phyloP scores from a whole-genome alignment of 768 basidiomycete species.

The Ramaria sp. region DNA sequence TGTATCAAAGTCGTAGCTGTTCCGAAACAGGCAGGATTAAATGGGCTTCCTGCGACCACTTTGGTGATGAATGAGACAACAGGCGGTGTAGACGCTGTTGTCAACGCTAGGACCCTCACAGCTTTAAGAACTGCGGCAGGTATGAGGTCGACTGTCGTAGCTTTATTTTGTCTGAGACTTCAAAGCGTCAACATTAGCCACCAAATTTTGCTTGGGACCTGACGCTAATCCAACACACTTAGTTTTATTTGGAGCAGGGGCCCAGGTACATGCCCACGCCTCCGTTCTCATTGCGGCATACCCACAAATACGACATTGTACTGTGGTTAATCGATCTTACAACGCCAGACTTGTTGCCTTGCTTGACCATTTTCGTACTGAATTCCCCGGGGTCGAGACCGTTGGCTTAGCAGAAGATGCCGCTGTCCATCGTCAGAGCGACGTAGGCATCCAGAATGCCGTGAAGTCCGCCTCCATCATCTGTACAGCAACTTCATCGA shows the following conservation, averaged over 20 bases:
- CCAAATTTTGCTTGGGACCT: constrained; percentile 32
- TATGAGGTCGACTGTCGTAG: constrained; percentile 20
- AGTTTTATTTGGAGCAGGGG: constrained; percentile 64
- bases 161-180: not conserved
- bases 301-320: constrained; percentile 38
- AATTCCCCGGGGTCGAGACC: constrained; percentile 17
- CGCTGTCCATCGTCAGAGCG: not conserved
- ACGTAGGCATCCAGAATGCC: constrained; percentile 10
- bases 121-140: constrained; percentile 78
- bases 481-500: constrained; percentile 65
- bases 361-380: constrained; percentile 17
- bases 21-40: constrained; percentile 34
- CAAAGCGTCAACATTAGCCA: constrained; percentile 59
- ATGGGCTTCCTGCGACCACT: constrained; percentile 69
- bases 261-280: constrained; percentile 57
- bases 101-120: constrained; percentile 72
- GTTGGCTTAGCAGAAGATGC: constrained; percentile 1
- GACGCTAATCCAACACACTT: constrained; percentile 30
- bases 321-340: constrained; percentile 51
- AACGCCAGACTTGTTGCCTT: constrained; percentile 38
- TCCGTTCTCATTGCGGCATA: constrained; percentile 49
- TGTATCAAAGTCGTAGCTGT: constrained; percentile 72
- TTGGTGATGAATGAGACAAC: constrained; percentile 61
- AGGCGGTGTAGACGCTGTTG: constrained; percentile 58
- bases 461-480: constrained; percentile 53